Evolutionary conservation across 2,329 filamentous ascomycete species (phyloP), one percentile per base, ranked within the genome.

Genomic region (Fusarium sp.): DNA sequence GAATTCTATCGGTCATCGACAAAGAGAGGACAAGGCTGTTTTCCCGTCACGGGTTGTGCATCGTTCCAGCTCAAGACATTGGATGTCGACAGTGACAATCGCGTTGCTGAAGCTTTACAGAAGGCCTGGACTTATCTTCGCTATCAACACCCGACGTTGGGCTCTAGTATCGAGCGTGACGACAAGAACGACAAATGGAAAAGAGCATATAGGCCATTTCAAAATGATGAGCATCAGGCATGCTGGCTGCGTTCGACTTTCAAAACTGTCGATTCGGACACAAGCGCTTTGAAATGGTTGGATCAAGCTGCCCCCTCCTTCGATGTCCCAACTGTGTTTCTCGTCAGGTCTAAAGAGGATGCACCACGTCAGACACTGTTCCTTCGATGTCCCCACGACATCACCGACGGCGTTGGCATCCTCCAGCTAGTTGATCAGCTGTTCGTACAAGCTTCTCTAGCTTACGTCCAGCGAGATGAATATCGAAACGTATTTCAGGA

Each of bases 71-170:
- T n/a, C 22, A 39, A 44, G 2, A 2, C 15, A 15, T 18, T 1
- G 4, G 3, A 5, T 11, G 7, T 7, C 1, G 4, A n/a, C 3
- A 7, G 3, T 1, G 9, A 10, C 4, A 1, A 1, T 2, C 3
- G 7, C 11, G 22, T 15, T 2, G 18, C 31, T 8, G 17, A 14
- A 0, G 22, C 36, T 13, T 13, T 60, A 1, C 24, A 17, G 4
- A 36, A 39, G 17, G 28, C 53, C 3, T 60, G 58, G 54, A 22
- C 1, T 0, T 15, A 14, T n/a, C n/a, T 50, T 1, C 36, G 53
- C 1, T 18, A 43, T 2, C 49, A 43, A 4, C 36, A 60, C 15
- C 54, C 58, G 4, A 50, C 36, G 2, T 3, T 59, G 7, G 53
- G 54, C 2, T 43, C 58, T 18, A 6, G 5, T 1, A 22, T 60